Base-by-base conservation (phyloP, 306 rosid species). In the Cucumis hystrix region DNA sequence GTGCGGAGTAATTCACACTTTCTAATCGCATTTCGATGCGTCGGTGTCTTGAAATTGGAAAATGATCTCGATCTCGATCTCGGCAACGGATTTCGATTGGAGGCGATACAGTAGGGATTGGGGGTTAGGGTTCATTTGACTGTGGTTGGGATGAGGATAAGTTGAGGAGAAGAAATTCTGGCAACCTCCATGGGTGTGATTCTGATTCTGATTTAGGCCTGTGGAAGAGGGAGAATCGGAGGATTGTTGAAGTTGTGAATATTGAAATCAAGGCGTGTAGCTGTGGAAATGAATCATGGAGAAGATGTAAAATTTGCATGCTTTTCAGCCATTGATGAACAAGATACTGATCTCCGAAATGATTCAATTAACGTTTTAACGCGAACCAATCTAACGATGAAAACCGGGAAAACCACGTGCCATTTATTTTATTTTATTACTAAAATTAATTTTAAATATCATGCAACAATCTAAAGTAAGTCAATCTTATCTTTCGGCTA, bases 171-270 rank as follows among this genome's bases (percentile, higher is more conserved):
- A 76, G 79, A 15, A 76, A 76, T 23, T 59, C 40, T 43, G 10
- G 55, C 71, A 43, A 43, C 58, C 51, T 76, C 79, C 79, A 76
- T 76, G 79, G 79, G 20, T 75, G 61, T n/a, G n/a, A 43, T 40
- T 47, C 40, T 47, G 52, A 45, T 9, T 45, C n/a, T 51, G 56
- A 14, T 14, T 51, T 18, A 1, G 45, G 18, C 28, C 15, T 14
- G 10, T 6, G 77, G 55, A 57, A 30, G 9, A 4, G 14, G 49
- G 0, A 4, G 1, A 71, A 71, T 49, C 10, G 1, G 56, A 43
- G 0, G 15, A 7, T 40, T 18, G 9, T 67, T 67, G 33, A 41
- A 67, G 54, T 0, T 12, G 58, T 6, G 15, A 51, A 51, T 10
- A n/a, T 66, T 66, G 51, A 39, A 66, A 66, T 66, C 52, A 66